These are phyloP conservation scores for Pulveroboletus sp. DNA, from an alignment of 768 basidiomycete genomes.

Conservation along the genomic window DNA sequence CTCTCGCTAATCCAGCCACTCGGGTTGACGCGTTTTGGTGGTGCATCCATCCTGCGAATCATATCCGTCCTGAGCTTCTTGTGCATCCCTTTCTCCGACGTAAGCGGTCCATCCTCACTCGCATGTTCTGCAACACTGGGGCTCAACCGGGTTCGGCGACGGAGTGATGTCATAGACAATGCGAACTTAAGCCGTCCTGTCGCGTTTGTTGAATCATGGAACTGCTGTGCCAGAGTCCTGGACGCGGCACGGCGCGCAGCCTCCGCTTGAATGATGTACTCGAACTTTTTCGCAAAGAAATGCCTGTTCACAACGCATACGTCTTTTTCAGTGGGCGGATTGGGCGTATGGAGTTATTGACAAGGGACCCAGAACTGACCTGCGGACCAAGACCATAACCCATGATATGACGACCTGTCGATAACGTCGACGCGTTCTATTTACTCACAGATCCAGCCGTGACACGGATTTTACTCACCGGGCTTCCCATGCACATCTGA, in stretches of 20 bases:
- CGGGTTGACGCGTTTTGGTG: constrained; percentile 66
- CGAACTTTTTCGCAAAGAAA: constrained; percentile 68
- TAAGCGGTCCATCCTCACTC: constrained; percentile 13
- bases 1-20: constrained; percentile 65
- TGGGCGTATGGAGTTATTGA: neutral
- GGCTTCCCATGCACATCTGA: constrained; percentile 74
- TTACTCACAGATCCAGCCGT: too few species aligned
- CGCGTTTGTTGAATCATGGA: constrained; percentile 19
- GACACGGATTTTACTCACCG: constrained; percentile 43
- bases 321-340: too few species aligned
- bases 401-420: constrained; percentile 72
- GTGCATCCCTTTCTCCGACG: constrained; percentile 23
- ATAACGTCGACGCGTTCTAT: neutral
- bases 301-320: constrained; percentile 36
- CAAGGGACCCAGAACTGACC: constrained; percentile 34
- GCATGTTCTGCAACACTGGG: constrained; percentile 21
- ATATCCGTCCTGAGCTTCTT: constrained; percentile 56
- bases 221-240: constrained; percentile 16
- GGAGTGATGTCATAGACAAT: constrained; percentile 31
- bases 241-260: constrained; percentile 28
- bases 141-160: constrained; percentile 25
- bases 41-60: constrained; percentile 69
- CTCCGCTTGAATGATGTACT: constrained; percentile 48
- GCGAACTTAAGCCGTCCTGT: constrained; percentile 16
- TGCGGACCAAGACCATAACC: constrained; percentile 76